These are phyloP conservation scores for Rhodotorula sp. DNA, from an alignment of 1,284 basidiomycete species.

Conservation along the genomic window DNA sequence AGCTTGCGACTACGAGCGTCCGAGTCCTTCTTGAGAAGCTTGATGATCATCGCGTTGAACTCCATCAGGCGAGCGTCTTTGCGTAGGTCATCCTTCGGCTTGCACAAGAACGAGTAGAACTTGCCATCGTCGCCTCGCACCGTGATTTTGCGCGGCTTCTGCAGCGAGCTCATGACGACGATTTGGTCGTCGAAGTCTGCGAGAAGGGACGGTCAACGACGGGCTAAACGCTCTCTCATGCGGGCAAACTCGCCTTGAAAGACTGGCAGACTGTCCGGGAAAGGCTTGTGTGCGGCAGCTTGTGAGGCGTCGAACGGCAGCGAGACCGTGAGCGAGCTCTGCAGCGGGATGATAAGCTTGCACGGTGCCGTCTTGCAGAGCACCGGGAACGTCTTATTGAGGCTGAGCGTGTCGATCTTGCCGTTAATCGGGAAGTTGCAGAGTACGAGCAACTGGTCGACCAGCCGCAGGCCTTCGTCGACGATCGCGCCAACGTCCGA, in stretches of 20 bases:
- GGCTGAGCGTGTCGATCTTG: conserved; percentile 60
- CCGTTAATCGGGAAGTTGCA: conserved; percentile 56
- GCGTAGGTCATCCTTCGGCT: conserved; percentile 95
- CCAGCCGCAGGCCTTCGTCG: conserved; percentile 60
- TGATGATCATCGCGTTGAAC: conserved; percentile 97
- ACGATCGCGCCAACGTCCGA: conserved; percentile 53
- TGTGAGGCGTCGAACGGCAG: conserved; percentile 65
- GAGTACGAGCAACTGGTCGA: conserved; percentile 65
- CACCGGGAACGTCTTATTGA: conserved; percentile 65
- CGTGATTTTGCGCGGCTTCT: conserved; percentile 87
- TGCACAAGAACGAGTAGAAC: conserved; percentile 88
- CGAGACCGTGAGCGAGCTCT: conserved; percentile 86
- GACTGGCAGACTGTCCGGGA: conserved; percentile 72
- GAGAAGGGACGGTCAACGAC: background rate
- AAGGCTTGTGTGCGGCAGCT: conserved; percentile 73
- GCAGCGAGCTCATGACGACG: conserved; percentile 88
- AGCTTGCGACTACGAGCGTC: conserved; percentile 74
- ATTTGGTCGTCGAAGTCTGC: conserved; percentile 77
- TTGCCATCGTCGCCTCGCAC: conserved; percentile 80
- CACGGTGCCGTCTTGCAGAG: conserved; percentile 63
- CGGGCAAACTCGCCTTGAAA: conserved; percentile 63
- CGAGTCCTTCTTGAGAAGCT: conserved; percentile 87
- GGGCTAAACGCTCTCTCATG: background rate
- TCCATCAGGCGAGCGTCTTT: conserved; percentile 99
- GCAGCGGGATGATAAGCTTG: conserved; percentile 80